phyloP scores from a whole-genome alignment of 768 basidiomycete genomes.

The Chalciporus pseudorubinellus region DNA sequence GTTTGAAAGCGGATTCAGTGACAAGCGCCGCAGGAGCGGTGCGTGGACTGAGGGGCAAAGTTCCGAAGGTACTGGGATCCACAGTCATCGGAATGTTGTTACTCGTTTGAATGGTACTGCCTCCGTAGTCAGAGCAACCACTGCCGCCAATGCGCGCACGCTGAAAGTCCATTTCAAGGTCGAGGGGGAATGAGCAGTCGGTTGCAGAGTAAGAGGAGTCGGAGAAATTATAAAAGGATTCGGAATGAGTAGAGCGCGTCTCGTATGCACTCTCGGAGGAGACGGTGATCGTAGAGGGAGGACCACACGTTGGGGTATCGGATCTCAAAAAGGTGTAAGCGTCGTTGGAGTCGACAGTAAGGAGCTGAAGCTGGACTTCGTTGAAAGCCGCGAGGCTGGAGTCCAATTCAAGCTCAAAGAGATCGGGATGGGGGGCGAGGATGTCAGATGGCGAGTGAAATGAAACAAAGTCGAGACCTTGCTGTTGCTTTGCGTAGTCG shows the following conservation, averaged over 20 bases:
- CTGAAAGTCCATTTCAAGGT: constrained; percentile 74
- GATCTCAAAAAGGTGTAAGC: constrained; percentile 63
- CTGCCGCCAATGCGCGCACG: constrained; percentile 52
- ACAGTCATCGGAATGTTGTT: constrained; percentile 41
- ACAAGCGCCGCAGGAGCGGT: constrained; percentile 41
- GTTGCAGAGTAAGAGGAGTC: constrained; percentile 48
- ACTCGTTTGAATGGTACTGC: constrained; percentile 34
- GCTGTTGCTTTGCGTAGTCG: constrained; percentile 38
- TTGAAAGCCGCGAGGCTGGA: constrained; percentile 64
- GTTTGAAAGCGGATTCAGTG: constrained; percentile 31
- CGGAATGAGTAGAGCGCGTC: constrained; percentile 63
- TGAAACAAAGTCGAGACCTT: constrained; percentile 64
- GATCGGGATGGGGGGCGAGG: constrained; percentile 75
- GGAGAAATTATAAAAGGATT: constrained; percentile 67
- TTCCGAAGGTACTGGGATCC: constrained; percentile 59
- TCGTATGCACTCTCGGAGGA: constrained; percentile 78
- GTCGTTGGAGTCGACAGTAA: constrained; percentile 63
- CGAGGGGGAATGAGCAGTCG: constrained; percentile 58
- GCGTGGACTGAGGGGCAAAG: constrained; percentile 56
- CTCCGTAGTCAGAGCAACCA: constrained; percentile 52
- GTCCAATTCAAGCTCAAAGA: constrained; percentile 83
- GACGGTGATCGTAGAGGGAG: constrained; percentile 75
- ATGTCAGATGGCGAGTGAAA: constrained; percentile 69
- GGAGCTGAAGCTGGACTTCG: constrained; percentile 58
- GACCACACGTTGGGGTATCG: constrained; percentile 63